Conservation (phyloP, 176 grass and related monocot species). For the Thalia dealbata region DNA sequence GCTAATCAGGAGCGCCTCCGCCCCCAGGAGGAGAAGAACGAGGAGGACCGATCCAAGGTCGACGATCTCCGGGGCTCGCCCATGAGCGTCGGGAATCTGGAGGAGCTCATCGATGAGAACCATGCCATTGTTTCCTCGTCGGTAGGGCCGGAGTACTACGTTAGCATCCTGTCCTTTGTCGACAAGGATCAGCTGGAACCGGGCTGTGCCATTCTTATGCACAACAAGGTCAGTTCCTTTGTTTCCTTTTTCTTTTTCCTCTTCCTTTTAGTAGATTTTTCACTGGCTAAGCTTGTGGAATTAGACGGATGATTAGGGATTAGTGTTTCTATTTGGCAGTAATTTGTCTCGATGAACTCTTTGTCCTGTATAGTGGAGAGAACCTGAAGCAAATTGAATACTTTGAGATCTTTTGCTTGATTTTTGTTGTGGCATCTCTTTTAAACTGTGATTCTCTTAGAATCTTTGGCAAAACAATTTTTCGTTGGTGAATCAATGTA, state of each 20-base stretch:
- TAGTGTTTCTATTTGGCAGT: too few species aligned
- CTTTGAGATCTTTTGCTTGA: too few species aligned
- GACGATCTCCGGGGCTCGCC: slow-evolving; percentile 10
- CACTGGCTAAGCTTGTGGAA: background rate
- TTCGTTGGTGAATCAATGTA: too few species aligned
- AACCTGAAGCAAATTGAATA: too few species aligned
- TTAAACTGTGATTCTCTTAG: too few species aligned
- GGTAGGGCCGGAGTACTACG: slow-evolving; percentile 13
- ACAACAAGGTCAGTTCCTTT: background rate
- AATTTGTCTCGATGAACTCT: too few species aligned
- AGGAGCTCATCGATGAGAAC: slow-evolving; percentile 14
- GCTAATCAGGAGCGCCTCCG: slow-evolving; percentile 11
- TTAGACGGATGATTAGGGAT: background rate
- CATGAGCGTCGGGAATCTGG: slow-evolving; percentile 12
- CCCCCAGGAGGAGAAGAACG: slow-evolving; percentile 19
- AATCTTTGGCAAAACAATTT: too few species aligned
- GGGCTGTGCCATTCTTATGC: slow-evolving; percentile 10
- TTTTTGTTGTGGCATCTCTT: too few species aligned
- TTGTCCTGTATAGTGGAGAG: too few species aligned
- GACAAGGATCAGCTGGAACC: slow-evolving; percentile 17
- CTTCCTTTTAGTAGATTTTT: background rate
- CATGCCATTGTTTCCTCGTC: slow-evolving; percentile 12
- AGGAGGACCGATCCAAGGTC: slow-evolving; percentile 15
- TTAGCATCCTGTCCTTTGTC: slow-evolving; percentile 13
- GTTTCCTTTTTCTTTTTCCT: background rate